phyloP scores from a whole-genome alignment of 257 asterid genomes.

The Solanum piurae region DNA sequence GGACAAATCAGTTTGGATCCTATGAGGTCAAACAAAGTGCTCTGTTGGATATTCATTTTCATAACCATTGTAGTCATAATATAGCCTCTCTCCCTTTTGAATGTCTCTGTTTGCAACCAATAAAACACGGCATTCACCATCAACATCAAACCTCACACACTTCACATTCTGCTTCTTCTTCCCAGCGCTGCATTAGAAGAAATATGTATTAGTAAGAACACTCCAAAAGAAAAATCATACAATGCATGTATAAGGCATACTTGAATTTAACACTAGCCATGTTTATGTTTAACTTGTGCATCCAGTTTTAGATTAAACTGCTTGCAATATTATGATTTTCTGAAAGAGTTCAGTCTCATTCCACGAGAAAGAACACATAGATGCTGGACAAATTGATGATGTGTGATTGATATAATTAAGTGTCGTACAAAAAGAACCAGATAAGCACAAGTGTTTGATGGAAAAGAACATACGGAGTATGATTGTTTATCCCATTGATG shows the following conservation, averaged over 20 bases:
- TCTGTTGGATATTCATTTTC: slow-evolving; percentile 87
- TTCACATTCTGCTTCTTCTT: slow-evolving; percentile 85
- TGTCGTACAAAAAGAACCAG: background rate
- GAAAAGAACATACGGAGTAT: slow-evolving; percentile 44
- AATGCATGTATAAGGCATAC: background rate
- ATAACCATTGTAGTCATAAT: slow-evolving; percentile 84
- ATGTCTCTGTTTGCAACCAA: slow-evolving; percentile 77
- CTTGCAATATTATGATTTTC: background rate
- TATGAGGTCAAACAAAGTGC: slow-evolving; percentile 51
- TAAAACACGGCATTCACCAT: slow-evolving; percentile 70
- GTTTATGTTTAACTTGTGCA: background rate
- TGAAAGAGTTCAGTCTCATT: background rate
- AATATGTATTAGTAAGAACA: background rate
- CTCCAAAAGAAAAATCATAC: background rate
- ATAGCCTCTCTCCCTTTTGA: slow-evolving; percentile 68
- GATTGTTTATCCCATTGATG: slow-evolving; percentile 91
- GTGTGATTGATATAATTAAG: background rate
- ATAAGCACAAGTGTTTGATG: background rate
- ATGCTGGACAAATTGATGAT: background rate
- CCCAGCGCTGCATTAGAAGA: slow-evolving; percentile 52
- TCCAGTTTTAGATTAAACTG: background rate
- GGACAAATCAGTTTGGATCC: background rate
- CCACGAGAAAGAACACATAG: background rate
- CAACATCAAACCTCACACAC: slow-evolving; percentile 65
- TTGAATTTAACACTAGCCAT: background rate